A percentile compares a stretch with the other conserved stretches of the same genome.
These are phyloP conservation scores for Xylaria sp. DNA, from an alignment of 2,329 filamentous ascomycete species.

Conservation along the genomic window DNA sequence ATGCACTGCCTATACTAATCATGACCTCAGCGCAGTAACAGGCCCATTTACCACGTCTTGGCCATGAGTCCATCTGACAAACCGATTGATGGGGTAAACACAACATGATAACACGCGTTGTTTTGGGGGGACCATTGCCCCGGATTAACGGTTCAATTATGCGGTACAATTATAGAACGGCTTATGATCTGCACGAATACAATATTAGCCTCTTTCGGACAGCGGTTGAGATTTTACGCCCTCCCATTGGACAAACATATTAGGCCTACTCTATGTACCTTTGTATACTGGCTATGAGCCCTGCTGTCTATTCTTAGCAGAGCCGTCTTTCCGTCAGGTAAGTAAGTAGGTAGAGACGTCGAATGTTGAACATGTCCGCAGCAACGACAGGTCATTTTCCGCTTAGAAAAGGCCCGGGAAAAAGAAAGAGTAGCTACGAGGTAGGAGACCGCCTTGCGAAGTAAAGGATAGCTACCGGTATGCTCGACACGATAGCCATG, in stretches of 20 bases:
- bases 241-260: constrained; percentile 23
- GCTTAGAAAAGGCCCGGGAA: background rate
- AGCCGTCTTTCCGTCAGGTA: background rate
- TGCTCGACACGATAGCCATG: constrained; percentile 6
- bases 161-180: constrained; percentile 35
- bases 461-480: background rate
- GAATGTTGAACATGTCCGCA: background rate
- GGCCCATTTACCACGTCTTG: background rate
- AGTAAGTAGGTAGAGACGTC: background rate
- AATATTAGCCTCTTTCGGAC: constrained; percentile 37
- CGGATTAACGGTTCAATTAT: constrained; percentile 21
- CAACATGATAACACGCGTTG: background rate
- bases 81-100: constrained; percentile 22
- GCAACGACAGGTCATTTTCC: background rate
- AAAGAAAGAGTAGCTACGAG: background rate
- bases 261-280: background rate
- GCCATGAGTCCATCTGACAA: constrained; percentile 9
- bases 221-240: constrained; percentile 15
- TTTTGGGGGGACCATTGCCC: constrained; percentile 25
- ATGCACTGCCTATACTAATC: background rate
- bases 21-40: background rate
- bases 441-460: background rate
- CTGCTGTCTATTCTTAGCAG: constrained; percentile 13
- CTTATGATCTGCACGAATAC: constrained; percentile 22
- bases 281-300: background rate